Percentiles rank a stretch among this genome's conserved stretches.
phyloP scores from a whole-genome alignment of 768 basidiomycete species.

The Boletus rubroflammeus region DNA sequence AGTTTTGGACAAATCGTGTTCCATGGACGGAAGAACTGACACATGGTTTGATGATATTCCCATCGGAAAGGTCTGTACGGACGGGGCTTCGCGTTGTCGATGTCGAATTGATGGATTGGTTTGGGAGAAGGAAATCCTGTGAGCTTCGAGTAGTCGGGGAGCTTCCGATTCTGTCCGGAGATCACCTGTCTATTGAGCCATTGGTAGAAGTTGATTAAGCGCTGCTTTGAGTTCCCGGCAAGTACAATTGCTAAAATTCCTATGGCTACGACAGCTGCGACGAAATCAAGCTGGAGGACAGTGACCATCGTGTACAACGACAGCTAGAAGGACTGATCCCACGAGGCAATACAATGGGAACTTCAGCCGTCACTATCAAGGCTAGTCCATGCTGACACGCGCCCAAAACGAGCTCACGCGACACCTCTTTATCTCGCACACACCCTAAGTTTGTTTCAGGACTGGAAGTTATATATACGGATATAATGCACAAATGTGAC shows the following conservation, averaged over 20 bases:
- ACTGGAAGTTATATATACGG: neutral
- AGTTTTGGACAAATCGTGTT: neutral
- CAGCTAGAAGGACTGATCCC: neutral
- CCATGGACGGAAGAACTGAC: slow-evolving; percentile 27
- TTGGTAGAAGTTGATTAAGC: neutral
- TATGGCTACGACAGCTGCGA: neutral
- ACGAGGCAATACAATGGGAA: neutral
- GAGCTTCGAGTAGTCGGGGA: slow-evolving; percentile 40
- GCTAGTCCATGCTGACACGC: neutral
- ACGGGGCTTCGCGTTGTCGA: slow-evolving; percentile 41
- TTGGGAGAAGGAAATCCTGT: slow-evolving; percentile 43
- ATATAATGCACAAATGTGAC: neutral
- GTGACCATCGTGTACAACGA: slow-evolving; percentile 8
- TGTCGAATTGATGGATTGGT: slow-evolving; percentile 41
- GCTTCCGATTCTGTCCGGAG: slow-evolving; percentile 6
- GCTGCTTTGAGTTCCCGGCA: neutral
- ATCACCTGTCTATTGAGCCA: slow-evolving; percentile 7
- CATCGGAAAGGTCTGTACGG: slow-evolving; percentile 57
- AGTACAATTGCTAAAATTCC: slow-evolving; percentile 5
- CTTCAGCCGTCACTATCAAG: too few relatives aligned
- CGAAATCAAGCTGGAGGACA: neutral
- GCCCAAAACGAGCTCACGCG: neutral
- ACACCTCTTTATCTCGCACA: neutral
- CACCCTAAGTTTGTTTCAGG: neutral
- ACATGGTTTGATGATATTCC: slow-evolving; percentile 56